Percentiles rank a stretch among this genome's conserved stretches.
These are phyloP conservation scores for Areca catechu DNA, from an alignment of 176 grass and related monocot genomes.

Conservation along the genomic window DNA sequence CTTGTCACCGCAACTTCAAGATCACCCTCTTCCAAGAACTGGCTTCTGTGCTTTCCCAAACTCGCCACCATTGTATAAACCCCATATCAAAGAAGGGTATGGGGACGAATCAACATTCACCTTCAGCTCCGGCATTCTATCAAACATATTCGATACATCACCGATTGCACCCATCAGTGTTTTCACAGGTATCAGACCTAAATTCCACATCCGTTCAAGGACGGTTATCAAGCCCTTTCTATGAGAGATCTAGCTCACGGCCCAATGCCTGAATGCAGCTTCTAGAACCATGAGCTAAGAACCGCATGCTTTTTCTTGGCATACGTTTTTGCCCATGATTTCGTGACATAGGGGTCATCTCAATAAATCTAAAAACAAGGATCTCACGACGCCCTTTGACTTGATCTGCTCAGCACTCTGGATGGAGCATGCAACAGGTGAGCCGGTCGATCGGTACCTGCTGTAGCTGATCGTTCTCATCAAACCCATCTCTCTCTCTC, in stretches of 20 bases:
- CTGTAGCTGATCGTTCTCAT: slow-evolving; percentile 60
- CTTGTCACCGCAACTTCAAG: slow-evolving; percentile 7
- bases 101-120: slow-evolving; percentile 64
- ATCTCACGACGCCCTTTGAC: slow-evolving; percentile 87
- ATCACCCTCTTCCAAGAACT: slow-evolving; percentile 31
- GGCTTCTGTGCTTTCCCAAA: slow-evolving; percentile 48
- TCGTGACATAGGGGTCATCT: slow-evolving; percentile 86
- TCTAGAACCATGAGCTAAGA: slow-evolving; percentile 72
- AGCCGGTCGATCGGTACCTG: slow-evolving; percentile 55
- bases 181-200: too few relatives aligned
- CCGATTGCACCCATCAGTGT: too few relatives aligned
- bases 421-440: slow-evolving; percentile 72
- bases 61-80: slow-evolving; percentile 30
- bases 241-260: slow-evolving; percentile 73
- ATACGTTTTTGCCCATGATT: slow-evolving; percentile 82
- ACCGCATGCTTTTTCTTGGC: slow-evolving; percentile 88
- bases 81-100: slow-evolving; percentile 50
- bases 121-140: slow-evolving; percentile 47
- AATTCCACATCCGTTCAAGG: too few relatives aligned
- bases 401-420: slow-evolving; percentile 71
- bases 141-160: slow-evolving; percentile 53
- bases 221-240: slow-evolving; percentile 68
- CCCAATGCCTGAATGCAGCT: slow-evolving; percentile 62
- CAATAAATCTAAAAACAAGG: slow-evolving; percentile 64
- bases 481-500: too few relatives aligned